These are phyloP conservation scores for Gremmenia infestans DNA, from an alignment of 2,329 filamentous ascomycete species.

Conservation along the genomic window DNA sequence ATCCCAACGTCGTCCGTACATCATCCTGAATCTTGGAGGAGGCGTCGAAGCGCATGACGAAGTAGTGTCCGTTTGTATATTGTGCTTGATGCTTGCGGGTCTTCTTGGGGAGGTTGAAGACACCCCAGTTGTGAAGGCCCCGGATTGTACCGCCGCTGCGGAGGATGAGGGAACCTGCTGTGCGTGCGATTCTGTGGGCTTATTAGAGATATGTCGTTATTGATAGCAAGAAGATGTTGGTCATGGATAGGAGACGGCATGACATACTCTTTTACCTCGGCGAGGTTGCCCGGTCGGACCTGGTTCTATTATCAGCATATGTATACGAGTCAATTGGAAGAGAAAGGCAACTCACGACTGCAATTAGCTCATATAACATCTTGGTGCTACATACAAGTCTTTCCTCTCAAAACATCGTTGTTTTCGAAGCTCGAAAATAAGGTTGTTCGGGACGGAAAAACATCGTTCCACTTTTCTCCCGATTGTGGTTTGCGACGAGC, in stretches of 20 bases:
- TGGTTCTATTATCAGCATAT: constrained; percentile 36
- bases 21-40: constrained; percentile 67
- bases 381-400: constrained; percentile 30
- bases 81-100: constrained; percentile 75
- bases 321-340: background rate
- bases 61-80: constrained; percentile 88
- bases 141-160: constrained; percentile 82
- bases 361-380: constrained; percentile 98
- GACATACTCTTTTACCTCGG: constrained; percentile 89
- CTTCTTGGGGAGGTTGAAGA: constrained; percentile 78
- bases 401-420: background rate
- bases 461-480: background rate
- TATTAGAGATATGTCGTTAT: constrained; percentile 4
- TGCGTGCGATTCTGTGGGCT: constrained; percentile 70
- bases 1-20: constrained; percentile 67
- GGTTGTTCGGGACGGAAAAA: background rate
- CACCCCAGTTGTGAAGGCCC: constrained; percentile 91
- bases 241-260: constrained; percentile 33
- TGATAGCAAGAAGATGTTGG: background rate
- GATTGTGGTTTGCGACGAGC: constrained; percentile 1
- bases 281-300: constrained; percentile 87
- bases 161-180: constrained; percentile 78
- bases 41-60: constrained; percentile 93
- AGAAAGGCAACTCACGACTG: constrained; percentile 62
- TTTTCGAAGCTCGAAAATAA: background rate